phyloP scores from a whole-genome alignment of 2,329 filamentous ascomycete genomes.

The Tolypocladium album region DNA sequence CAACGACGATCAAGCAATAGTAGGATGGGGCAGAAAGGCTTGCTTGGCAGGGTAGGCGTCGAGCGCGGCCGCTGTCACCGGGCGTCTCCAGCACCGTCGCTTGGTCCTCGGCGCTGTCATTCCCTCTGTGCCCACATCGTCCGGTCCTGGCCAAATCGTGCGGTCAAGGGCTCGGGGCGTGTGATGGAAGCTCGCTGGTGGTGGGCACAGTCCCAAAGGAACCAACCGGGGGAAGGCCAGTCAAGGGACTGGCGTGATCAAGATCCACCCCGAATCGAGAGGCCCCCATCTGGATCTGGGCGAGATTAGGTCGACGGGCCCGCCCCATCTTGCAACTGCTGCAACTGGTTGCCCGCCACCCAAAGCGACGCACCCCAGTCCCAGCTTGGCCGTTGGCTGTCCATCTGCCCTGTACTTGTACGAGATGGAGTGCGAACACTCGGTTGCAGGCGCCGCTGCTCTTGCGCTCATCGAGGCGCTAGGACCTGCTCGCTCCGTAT shows the following conservation, averaged over 20 bases:
- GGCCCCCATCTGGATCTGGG: conserved; percentile 9
- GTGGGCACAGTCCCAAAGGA: neutral
- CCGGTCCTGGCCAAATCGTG: neutral
- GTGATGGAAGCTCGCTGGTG: neutral
- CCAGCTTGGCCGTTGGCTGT: neutral
- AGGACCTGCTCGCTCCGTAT: neutral
- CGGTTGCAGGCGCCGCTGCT: neutral
- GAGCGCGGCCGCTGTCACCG: neutral
- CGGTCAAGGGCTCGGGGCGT: neutral
- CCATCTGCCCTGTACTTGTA: neutral
- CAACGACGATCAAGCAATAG: neutral
- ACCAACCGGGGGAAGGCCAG: neutral
- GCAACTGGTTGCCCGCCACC: neutral
- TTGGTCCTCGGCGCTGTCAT: neutral
- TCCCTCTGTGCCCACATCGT: neutral
- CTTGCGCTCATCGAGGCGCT: neutral
- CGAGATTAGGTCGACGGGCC: conserved; percentile 9
- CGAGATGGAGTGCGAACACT: neutral
- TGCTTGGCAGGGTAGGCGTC: neutral
- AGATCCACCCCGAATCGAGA: conserved; percentile 7
- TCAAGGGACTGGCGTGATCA: conserved; percentile 8
- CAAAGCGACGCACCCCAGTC: neutral
- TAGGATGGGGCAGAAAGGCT: neutral
- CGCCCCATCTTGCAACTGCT: neutral
- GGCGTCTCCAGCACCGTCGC: neutral